These are phyloP conservation scores for Lactifluus volemus DNA, from an alignment of 768 basidiomycete genomes.

Conservation along the genomic window DNA sequence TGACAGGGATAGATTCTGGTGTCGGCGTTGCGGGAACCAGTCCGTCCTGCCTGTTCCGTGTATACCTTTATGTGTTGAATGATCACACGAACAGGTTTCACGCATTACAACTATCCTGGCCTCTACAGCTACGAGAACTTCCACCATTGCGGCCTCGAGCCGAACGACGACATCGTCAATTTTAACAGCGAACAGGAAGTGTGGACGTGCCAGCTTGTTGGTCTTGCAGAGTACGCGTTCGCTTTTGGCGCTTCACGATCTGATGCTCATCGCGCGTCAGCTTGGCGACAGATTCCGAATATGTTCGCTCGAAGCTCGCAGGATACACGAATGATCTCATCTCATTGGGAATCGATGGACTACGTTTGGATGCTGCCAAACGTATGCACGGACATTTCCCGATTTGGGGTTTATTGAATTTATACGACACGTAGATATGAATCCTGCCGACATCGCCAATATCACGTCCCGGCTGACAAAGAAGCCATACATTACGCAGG, in stretches of 20 bases:
- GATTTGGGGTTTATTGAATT: not conserved
- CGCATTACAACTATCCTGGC: constrained; percentile 37
- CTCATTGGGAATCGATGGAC: constrained; percentile 52
- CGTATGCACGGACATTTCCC: constrained; percentile 28
- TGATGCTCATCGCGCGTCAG: constrained; percentile 24
- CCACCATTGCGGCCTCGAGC: constrained; percentile 53
- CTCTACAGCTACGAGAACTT: constrained; percentile 37
- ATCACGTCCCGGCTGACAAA: constrained; percentile 38
- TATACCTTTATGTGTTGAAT: not conserved
- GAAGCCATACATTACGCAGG: constrained; percentile 54
- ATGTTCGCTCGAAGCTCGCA: constrained; percentile 48
- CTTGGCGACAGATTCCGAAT: constrained; percentile 52
- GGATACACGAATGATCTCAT: constrained; percentile 51
- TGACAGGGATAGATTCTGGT: constrained; percentile 44
- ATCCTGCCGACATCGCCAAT: constrained; percentile 42
- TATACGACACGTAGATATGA: constrained; percentile 38
- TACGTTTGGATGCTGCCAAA: constrained; percentile 59
- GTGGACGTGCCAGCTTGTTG: constrained; percentile 30
- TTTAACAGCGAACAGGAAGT: constrained; percentile 47
- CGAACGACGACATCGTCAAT: constrained; percentile 45
- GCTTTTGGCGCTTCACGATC: not conserved
- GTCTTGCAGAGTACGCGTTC: constrained; percentile 32
- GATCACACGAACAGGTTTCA: constrained; percentile 27
- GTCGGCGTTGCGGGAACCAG: constrained; percentile 17
- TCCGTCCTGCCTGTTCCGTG: not conserved